Conservation (phyloP, 2,329 filamentous ascomycete genomes). For the Triangularia setosa region DNA sequence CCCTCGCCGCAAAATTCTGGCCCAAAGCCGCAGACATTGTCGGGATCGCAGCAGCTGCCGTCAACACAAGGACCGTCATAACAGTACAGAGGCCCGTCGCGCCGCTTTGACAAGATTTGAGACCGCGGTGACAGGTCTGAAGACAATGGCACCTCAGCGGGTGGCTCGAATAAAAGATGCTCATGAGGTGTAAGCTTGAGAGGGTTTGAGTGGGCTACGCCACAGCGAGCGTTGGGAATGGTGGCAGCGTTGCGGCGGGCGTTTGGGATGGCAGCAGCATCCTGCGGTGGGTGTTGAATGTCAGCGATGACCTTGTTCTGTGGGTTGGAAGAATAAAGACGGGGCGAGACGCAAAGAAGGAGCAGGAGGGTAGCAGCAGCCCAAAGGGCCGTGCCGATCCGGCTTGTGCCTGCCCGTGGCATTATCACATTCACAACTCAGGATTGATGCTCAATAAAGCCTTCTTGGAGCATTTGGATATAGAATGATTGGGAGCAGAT, state of each 20-base stretch:
- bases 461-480: background rate
- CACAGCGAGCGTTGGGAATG: background rate
- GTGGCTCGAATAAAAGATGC: background rate
- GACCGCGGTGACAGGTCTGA: background rate
- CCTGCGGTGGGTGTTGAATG: background rate
- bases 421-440: background rate
- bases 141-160: background rate
- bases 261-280: background rate
- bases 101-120: background rate
- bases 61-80: background rate
- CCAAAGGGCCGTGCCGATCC: background rate
- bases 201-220: background rate
- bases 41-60: constrained; percentile 9
- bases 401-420: background rate
- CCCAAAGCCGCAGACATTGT: constrained; percentile 13
- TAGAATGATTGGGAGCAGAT: background rate
- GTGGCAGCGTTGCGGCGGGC: background rate
- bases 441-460: background rate
- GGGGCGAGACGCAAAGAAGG: background rate
- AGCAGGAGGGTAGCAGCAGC: background rate
- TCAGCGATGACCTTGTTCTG: background rate
- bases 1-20: constrained; percentile 12
- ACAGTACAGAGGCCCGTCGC: background rate
- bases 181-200: background rate
- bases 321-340: background rate